These are phyloP conservation scores for Mortierella sp. DNA, from an alignment of 371 early-diverging fungal genomes.

Conservation along the genomic window DNA sequence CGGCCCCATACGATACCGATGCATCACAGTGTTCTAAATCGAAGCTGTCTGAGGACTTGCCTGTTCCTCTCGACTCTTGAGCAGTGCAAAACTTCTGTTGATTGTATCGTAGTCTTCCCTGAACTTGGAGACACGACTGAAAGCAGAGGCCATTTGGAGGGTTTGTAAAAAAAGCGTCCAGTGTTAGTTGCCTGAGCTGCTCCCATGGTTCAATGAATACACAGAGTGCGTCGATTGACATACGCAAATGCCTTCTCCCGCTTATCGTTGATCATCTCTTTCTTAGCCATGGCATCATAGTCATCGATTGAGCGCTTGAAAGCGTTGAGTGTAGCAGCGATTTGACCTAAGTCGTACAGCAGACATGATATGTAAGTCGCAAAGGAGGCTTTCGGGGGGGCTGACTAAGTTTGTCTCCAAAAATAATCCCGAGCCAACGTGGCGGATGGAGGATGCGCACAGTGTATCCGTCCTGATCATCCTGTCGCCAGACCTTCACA, in stretches of 20 bases:
- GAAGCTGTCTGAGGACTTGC: constrained; percentile 13
- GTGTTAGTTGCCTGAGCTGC: not conserved
- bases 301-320: constrained; percentile 79
- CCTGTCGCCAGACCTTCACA: not conserved
- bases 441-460: constrained; percentile 4
- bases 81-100: constrained; percentile 63
- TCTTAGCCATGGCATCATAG: constrained; percentile 74
- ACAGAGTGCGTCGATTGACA: constrained; percentile 13
- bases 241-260: constrained; percentile 81
- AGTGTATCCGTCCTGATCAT: not conserved
- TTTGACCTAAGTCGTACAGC: constrained; percentile 66
- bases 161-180: not conserved
- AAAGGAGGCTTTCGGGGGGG: not conserved
- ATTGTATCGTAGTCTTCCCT: constrained; percentile 69
- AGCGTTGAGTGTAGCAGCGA: constrained; percentile 71
- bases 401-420: constrained; percentile 7
- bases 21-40: no score
- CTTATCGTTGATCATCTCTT: constrained; percentile 78
- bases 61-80: constrained; percentile 66
- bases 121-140: constrained; percentile 74
- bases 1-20: no score
- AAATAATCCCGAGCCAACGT: constrained; percentile 12
- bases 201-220: not conserved
- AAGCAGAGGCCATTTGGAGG: not conserved
- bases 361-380: constrained; percentile 1